Evolutionary conservation across 169 alveolate genomes (phyloP).

Genomic region (Theileria annulata): DNA sequence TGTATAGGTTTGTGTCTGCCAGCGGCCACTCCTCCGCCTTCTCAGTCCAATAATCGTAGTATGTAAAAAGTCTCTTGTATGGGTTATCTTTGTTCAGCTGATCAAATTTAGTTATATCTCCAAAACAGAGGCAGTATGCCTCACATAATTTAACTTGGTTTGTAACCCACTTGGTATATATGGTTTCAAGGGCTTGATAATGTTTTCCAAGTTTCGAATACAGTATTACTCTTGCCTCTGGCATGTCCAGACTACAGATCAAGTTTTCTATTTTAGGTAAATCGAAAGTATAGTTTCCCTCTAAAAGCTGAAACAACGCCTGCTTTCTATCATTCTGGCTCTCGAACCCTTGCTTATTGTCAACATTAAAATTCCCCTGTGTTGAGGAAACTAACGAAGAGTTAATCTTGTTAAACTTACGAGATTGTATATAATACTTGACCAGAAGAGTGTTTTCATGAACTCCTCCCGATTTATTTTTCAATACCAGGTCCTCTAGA

Average conservation of each 20-base stretch:
- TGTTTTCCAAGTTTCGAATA: constrained; percentile 40
- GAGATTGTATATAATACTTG: constrained; percentile 45
- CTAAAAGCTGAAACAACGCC: constrained; percentile 35
- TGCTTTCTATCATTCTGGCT: not conserved
- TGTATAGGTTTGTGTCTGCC: constrained; percentile 20
- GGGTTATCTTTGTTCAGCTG: constrained; percentile 31
- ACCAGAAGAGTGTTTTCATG: constrained; percentile 63
- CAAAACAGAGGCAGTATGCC: constrained; percentile 65
- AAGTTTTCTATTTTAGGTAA: constrained; percentile 33
- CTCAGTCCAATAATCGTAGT: constrained; percentile 48
- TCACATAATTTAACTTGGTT: constrained; percentile 42
- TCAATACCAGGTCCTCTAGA: constrained; percentile 60
- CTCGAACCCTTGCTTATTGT: constrained; percentile 20
- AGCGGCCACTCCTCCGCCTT: constrained; percentile 61
- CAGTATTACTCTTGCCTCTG: constrained; percentile 45
- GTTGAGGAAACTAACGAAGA: constrained; percentile 18
- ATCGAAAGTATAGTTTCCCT: constrained; percentile 53
- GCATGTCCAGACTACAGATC: constrained; percentile 33
- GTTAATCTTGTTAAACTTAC: constrained; percentile 20
- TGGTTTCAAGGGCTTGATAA: constrained; percentile 45
- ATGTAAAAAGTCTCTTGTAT: constrained; percentile 49
- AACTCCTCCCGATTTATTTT: constrained; percentile 39
- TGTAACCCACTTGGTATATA: constrained; percentile 14
- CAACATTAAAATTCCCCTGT: constrained; percentile 17
- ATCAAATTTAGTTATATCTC: constrained; percentile 32